These are phyloP conservation scores for Eucalyptus albens DNA, from an alignment of 345 rosid species.

Conservation along the genomic window DNA sequence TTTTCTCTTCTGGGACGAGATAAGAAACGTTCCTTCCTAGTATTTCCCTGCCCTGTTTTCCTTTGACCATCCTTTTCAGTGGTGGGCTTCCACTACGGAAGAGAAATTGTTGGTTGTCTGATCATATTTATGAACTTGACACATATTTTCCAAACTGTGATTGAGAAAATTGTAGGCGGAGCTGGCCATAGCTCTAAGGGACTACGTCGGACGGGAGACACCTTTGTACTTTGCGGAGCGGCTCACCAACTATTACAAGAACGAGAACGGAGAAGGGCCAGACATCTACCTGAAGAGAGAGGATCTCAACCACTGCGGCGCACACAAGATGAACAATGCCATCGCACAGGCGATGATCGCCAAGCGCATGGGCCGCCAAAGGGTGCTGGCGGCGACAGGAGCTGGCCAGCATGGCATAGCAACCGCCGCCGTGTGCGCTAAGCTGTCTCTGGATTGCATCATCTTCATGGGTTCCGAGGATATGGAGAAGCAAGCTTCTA, in stretches of 20 bases:
- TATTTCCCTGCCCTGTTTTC: too few species aligned
- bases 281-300: constrained; percentile 53
- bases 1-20: not conserved
- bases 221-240: too few species aligned
- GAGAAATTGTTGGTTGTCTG: not conserved
- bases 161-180: constrained; percentile 24
- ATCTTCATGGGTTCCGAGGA: constrained; percentile 42
- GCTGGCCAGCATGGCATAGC: constrained; percentile 90
- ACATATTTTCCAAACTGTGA: not conserved
- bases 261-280: too few species aligned
- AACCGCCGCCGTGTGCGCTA: constrained; percentile 79
- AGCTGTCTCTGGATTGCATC: constrained; percentile 49
- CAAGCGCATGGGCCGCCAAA: constrained; percentile 48
- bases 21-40: not conserved
- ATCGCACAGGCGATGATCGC: constrained; percentile 79
- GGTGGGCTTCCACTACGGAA: not conserved
- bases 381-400: constrained; percentile 61
- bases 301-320: constrained; percentile 69
- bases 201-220: too few species aligned
- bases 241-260: too few species aligned
- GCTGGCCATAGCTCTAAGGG: constrained; percentile 2
- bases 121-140: not conserved
- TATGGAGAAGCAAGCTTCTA: too few species aligned
- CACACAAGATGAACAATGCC: constrained; percentile 89
- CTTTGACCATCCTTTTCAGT: not conserved